These are phyloP conservation scores for Cunninghamia lanceolata DNA, from an alignment of 75 land plant species.

Conservation along the genomic window DNA sequence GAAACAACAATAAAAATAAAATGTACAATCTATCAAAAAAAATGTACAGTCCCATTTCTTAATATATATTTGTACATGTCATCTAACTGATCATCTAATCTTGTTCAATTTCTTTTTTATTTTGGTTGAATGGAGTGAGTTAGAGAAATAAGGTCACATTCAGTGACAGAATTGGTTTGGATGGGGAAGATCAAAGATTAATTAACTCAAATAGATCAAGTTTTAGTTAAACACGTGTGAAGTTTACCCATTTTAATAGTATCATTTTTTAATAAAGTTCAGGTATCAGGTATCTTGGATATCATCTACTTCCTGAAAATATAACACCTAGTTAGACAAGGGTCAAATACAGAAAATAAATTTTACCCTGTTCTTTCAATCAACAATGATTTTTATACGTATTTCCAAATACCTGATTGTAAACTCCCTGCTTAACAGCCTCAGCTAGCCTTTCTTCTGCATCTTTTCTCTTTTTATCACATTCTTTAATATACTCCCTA, in stretches of 20 bases:
- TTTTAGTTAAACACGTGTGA: neutral
- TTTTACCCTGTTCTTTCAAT: neutral
- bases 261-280: neutral
- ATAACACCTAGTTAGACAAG: neutral
- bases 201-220: neutral
- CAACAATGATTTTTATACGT: neutral
- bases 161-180: neutral
- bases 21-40: too few relatives aligned
- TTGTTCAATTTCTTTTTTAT: neutral
- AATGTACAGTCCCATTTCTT: neutral
- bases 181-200: neutral
- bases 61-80: neutral
- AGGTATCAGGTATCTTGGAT: neutral
- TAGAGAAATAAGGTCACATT: neutral
- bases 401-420: conserved; percentile 23
- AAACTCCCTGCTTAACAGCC: conserved; percentile 13
- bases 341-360: neutral
- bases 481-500: conserved; percentile 25
- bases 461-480: conserved; percentile 23
- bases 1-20: too few relatives aligned
- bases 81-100: neutral
- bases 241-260: neutral
- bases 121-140: neutral
- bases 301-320: neutral
- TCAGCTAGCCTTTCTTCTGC: conserved; percentile 31